Conservation (phyloP, 306 rosid genomes). For the Prunus fruticosa region DNA sequence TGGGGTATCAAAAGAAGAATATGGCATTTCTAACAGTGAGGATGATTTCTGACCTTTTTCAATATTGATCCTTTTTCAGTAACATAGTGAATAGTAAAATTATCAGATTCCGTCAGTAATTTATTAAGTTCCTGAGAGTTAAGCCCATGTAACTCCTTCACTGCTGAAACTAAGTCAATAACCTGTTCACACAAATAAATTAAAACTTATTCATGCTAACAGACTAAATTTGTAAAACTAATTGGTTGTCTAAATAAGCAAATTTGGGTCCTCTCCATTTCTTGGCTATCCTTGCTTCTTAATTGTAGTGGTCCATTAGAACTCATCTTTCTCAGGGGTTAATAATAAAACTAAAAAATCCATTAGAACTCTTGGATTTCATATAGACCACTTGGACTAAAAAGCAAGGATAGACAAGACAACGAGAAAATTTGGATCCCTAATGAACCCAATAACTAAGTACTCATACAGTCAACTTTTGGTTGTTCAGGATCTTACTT, state of each 20-base stretch:
- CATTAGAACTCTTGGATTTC: not conserved
- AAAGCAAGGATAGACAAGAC: not conserved
- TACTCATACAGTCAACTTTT: not conserved
- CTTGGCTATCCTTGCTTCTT: not conserved
- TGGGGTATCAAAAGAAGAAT: slow-evolving; percentile 20
- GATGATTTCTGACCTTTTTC: slow-evolving; percentile 46
- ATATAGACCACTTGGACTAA: not conserved
- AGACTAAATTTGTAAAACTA: not conserved
- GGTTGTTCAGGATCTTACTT: slow-evolving; percentile 46
- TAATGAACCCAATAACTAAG: not conserved
- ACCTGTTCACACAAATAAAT: slow-evolving; percentile 55
- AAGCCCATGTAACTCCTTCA: slow-evolving; percentile 67
- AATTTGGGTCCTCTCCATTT: not conserved
- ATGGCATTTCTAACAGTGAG: slow-evolving; percentile 9
- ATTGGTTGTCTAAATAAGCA: too few species aligned
- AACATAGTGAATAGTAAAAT: slow-evolving; percentile 53
- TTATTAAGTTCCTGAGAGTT: slow-evolving; percentile 61
- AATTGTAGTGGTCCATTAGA: not conserved
- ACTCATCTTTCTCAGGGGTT: not conserved
- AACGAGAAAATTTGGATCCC: not conserved
- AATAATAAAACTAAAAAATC: not conserved
- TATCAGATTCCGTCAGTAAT: slow-evolving; percentile 74
- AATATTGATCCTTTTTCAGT: slow-evolving; percentile 42
- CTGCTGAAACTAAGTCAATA: slow-evolving; percentile 53
- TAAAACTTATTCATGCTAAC: slow-evolving; percentile 13